Base-by-base conservation (phyloP, 192 early-diverging fungal genomes). In the Jimgerdemannia lactiflua region DNA sequence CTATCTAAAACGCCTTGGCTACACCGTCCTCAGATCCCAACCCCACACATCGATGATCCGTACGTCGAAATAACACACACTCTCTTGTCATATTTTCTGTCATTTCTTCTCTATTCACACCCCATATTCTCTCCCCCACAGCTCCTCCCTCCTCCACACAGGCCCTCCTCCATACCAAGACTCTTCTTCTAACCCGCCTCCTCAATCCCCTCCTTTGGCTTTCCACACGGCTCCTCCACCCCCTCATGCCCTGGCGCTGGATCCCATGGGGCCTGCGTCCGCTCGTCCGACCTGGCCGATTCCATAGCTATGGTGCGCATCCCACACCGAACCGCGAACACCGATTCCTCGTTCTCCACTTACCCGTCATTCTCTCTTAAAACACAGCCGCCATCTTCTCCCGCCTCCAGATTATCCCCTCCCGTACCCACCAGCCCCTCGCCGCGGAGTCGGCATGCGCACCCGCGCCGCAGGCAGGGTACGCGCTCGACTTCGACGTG, bases 1-100 rank as follows among this genome's bases (percentile, higher is more conserved):
- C 1, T 85, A 86, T 82, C 75, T 89, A 3, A 89, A 89, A 72
- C 80, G 86, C 44, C 74, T 86, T 17, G 87, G 87, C 3, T 89
- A 82, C 67, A 82, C 78, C n/a, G 84, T 86, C 4, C 78, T 77
- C 2, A 54, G 87, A 63, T 70, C 86, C 29, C 65, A 65, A 8
- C 70, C 72, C n/a, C 76, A 81, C 41, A 9, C 49, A 20, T 39
- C 71, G 66, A 64, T 39, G 77, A 14, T 54, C 72, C n/a, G 64
- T 41, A 64, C 42, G 75, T 71, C 65, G 63, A 54, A 10, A n/a
- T n/a, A n/a, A n/a, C n/a, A n/a, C n/a, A n/a, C n/a, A n/a, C 49
- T 59, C 14, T 59, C 29, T 29, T 1, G 29, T 29, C 29, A 29
- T 29, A 29, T 29, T 29, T 29, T 29, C 29, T 29, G 29, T 29